These are phyloP conservation scores for Hordeum vulgare DNA, from an alignment of 176 grass and related monocot species.

Conservation along the genomic window MorexV3_pseudomolecules_assembly NC_058524.1:442531440-442531939, in stretches of 20 bases:
- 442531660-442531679: conserved; percentile 86
- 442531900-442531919: conserved; percentile 9
- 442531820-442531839: not conserved
- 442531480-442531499: conserved; percentile 34
- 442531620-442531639: not conserved
- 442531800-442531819: not conserved
- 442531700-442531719: conserved; percentile 37
- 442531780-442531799: conserved; percentile 5
- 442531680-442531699: conserved; percentile 52
- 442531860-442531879: conserved; percentile 28
- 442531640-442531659: conserved; percentile 96
- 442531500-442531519: not conserved
- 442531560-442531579: not conserved
- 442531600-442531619: not conserved
- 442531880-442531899: conserved; percentile 40
- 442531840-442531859: conserved; percentile 9
- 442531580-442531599: not conserved
- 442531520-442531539: not conserved
- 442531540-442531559: not conserved
- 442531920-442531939: not conserved
- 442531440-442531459: conserved; percentile 92
- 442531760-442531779: conserved; percentile 14
- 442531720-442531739: conserved; percentile 28
- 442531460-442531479: conserved; percentile 71
- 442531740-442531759: conserved; percentile 2